Conservation (phyloP, 1,139 yeast genomes). For the Yamadazyma aaseri region DNA sequence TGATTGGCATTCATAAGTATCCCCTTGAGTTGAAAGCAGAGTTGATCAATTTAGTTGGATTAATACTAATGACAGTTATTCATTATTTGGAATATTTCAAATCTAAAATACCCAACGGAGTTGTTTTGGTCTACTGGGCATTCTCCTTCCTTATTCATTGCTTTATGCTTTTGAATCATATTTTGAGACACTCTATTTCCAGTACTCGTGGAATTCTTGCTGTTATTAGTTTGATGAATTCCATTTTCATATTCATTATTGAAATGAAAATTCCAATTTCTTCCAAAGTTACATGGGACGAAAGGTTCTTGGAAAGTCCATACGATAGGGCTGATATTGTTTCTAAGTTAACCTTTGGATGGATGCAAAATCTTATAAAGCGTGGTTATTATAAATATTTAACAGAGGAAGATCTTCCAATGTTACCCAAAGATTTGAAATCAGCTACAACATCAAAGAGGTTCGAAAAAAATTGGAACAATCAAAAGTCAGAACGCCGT, state of each 20-base stretch:
- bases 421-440: constrained; percentile 17
- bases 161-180: constrained; percentile 17
- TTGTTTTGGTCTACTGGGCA: constrained; percentile 75
- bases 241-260: not conserved
- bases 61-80: constrained; percentile 51
- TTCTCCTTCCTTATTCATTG: constrained; percentile 44
- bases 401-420: constrained; percentile 47
- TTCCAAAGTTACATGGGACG: constrained; percentile 5
- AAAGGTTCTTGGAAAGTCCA: constrained; percentile 44
- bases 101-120: constrained; percentile 62
- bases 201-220: not conserved
- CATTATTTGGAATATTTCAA: constrained; percentile 75
- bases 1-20: constrained; percentile 16
- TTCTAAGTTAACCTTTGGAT: constrained; percentile 75
- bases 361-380: constrained; percentile 93
- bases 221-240: not conserved
- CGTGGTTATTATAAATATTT: constrained; percentile 74
- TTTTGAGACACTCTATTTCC: not conserved
- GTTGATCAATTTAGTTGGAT: constrained; percentile 41
- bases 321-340: constrained; percentile 80
- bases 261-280: not conserved
- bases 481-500: constrained; percentile 3
- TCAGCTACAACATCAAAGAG: constrained; percentile 18
- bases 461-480: constrained; percentile 23
- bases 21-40: constrained; percentile 38